These are phyloP conservation scores for Gypsophila paniculata DNA, from an alignment of 179 eudicot species.

Conservation along the genomic window DNA sequence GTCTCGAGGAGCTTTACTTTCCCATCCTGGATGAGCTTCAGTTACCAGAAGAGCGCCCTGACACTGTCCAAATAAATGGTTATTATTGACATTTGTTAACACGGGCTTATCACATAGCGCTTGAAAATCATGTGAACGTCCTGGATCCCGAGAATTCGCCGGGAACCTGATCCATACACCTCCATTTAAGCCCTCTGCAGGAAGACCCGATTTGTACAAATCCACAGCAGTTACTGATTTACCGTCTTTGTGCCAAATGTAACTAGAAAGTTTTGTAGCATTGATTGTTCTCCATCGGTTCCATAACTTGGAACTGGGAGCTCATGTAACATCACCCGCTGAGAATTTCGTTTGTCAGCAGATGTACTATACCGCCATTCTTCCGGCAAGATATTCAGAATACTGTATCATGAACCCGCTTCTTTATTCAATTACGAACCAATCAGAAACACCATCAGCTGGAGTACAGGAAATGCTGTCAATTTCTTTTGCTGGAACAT, in stretches of 20 bases:
- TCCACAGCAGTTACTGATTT: conserved; percentile 1
- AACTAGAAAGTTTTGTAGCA: conserved; percentile 22
- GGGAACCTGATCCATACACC: background rate
- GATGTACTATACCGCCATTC: background rate
- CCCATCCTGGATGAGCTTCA: conserved; percentile 32
- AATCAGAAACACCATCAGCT: no score
- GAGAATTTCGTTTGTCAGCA: background rate
- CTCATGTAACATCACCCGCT: background rate
- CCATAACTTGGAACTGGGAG: conserved; percentile 15
- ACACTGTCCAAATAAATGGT: conserved; percentile 26
- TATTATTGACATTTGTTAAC: conserved; percentile 1
- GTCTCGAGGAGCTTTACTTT: conserved; percentile 37
- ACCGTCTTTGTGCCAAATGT: conserved; percentile 15
- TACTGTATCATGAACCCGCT: background rate
- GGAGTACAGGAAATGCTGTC: no score
- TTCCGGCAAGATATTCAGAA: background rate
- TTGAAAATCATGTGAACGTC: background rate
- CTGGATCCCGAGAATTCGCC: background rate
- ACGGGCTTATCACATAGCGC: background rate
- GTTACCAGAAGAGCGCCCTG: conserved; percentile 24
- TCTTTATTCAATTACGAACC: background rate
- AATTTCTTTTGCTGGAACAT: background rate
- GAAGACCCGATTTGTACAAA: conserved; percentile 18
- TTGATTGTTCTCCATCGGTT: background rate
- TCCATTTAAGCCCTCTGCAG: background rate